Conservation (phyloP, 2,329 filamentous ascomycete genomes). For the Chaetomium sp. region DNA sequence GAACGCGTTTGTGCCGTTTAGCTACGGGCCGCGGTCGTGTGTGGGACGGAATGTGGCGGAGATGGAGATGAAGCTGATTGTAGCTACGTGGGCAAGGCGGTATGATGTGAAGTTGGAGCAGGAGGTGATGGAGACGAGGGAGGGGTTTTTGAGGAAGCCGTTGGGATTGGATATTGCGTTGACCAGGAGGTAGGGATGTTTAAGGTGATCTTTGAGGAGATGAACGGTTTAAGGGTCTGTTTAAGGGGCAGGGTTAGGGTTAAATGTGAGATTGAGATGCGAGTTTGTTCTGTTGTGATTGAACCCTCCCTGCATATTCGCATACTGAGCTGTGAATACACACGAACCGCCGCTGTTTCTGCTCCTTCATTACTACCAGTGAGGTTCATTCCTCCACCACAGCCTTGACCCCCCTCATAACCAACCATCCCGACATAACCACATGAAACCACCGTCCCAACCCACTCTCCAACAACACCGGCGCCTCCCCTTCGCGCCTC, state of each 20-base stretch:
- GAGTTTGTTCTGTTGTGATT: no score
- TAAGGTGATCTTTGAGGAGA: background rate
- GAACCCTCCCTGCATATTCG: no score
- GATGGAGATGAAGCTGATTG: conserved; percentile 80
- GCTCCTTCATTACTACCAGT: background rate
- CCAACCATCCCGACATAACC: conserved; percentile 3
- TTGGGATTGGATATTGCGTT: conserved; percentile 61
- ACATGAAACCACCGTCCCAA: conserved; percentile 29
- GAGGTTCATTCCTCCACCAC: background rate
- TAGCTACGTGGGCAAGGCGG: conserved; percentile 55
- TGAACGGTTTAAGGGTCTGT: no score
- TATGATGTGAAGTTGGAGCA: conserved; percentile 47
- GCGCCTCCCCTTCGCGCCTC: conserved; percentile 26
- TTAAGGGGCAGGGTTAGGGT: no score
- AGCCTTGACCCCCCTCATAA: conserved; percentile 4
- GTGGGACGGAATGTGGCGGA: conserved; percentile 80
- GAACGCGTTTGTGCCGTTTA: conserved; percentile 70
- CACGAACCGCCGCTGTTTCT: no score
- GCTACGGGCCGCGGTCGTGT: conserved; percentile 60
- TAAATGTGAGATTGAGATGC: no score
- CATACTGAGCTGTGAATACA: no score
- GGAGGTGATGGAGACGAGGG: conserved; percentile 63
- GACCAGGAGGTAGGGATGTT: conserved; percentile 39
- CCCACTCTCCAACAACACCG: conserved; percentile 27
- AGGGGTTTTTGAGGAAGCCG: conserved; percentile 79